Conservation (phyloP, 2,329 filamentous ascomycete genomes). For the Coleophoma cylindrospora region DNA sequence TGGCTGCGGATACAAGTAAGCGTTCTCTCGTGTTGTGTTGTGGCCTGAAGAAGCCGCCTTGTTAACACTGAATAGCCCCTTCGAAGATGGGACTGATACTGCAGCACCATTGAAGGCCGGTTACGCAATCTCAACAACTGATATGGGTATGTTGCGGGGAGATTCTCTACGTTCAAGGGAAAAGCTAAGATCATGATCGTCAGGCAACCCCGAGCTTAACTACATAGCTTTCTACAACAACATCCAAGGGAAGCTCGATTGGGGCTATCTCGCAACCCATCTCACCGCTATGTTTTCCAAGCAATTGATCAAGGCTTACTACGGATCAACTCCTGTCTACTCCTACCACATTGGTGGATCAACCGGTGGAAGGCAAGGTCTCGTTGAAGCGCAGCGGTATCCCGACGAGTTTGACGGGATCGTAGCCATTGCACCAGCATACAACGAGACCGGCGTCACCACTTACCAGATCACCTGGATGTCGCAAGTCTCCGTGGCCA, state of each 20-base stretch:
- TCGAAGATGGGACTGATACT: not conserved
- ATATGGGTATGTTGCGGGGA: not conserved
- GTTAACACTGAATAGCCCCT: not conserved
- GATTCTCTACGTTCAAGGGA: too few relatives aligned
- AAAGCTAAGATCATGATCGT: too few relatives aligned
- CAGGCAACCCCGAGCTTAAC: not conserved
- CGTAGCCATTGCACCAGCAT: slow-evolving; percentile 29
- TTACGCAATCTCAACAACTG: not conserved
- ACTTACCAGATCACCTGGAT: slow-evolving; percentile 1
- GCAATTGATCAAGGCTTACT: slow-evolving; percentile 8
- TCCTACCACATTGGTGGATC: slow-evolving; percentile 31
- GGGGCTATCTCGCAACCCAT: not conserved
- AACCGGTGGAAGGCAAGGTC: slow-evolving; percentile 29
- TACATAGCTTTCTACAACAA: slow-evolving; percentile 1
- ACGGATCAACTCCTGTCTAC: slow-evolving; percentile 23
- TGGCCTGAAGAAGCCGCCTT: too few relatives aligned
- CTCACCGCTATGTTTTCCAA: not conserved
- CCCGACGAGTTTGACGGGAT: slow-evolving; percentile 32
- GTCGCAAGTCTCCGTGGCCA: not conserved
- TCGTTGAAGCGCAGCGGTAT: slow-evolving; percentile 29
- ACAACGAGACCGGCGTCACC: slow-evolving; percentile 1
- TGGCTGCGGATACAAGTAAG: not conserved
- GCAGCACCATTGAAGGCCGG: not conserved
- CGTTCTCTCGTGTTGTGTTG: too few relatives aligned
- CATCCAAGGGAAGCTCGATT: slow-evolving; percentile 1